phyloP scores from a whole-genome alignment of 345 rosid genomes.

The Bruguiera parviflora region DNA sequence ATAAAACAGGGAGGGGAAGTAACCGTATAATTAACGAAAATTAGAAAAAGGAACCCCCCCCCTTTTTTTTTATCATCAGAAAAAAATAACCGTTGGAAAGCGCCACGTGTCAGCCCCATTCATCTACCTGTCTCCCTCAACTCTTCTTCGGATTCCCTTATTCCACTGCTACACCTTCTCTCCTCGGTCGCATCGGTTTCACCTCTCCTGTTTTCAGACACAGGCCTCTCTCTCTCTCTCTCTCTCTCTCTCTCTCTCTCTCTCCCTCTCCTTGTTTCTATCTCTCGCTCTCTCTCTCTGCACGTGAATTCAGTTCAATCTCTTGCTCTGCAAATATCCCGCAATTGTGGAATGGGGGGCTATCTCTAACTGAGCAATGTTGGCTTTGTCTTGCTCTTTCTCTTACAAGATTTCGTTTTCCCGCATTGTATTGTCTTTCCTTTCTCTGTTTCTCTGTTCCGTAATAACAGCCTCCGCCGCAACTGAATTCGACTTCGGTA shows the following conservation, averaged over 20 bases:
- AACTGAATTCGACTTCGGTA: slow-evolving; percentile 67
- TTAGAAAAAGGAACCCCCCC: not conserved
- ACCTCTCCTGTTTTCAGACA: slow-evolving; percentile 17
- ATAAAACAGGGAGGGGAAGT: too few relatives aligned
- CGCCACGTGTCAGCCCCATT: slow-evolving; percentile 48
- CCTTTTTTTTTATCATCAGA: not conserved
- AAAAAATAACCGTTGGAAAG: slow-evolving; percentile 40
- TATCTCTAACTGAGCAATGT: slow-evolving; percentile 35
- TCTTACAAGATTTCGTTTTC: slow-evolving; percentile 17
- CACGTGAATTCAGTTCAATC: slow-evolving; percentile 25
- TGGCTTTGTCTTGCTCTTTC: slow-evolving; percentile 12
- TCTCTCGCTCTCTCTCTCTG: slow-evolving; percentile 24
- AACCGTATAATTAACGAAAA: too few relatives aligned
- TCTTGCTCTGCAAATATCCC: slow-evolving; percentile 10
- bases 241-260: slow-evolving; percentile 19
- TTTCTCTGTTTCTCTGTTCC: slow-evolving; percentile 32
- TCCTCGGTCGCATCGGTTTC: slow-evolving; percentile 9
- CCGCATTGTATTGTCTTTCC: slow-evolving; percentile 17
- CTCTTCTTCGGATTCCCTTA: slow-evolving; percentile 34
- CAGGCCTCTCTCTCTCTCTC: slow-evolving; percentile 26
- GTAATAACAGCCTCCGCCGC: slow-evolving; percentile 22
- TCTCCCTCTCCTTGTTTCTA: slow-evolving; percentile 14
- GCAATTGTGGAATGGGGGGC: not conserved
- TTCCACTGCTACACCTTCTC: slow-evolving; percentile 14
- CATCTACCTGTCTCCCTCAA: slow-evolving; percentile 57